These are phyloP conservation scores for Helicocarpus griseus DNA, from an alignment of 2,329 filamentous ascomycete species.

Conservation along the genomic window DNA sequence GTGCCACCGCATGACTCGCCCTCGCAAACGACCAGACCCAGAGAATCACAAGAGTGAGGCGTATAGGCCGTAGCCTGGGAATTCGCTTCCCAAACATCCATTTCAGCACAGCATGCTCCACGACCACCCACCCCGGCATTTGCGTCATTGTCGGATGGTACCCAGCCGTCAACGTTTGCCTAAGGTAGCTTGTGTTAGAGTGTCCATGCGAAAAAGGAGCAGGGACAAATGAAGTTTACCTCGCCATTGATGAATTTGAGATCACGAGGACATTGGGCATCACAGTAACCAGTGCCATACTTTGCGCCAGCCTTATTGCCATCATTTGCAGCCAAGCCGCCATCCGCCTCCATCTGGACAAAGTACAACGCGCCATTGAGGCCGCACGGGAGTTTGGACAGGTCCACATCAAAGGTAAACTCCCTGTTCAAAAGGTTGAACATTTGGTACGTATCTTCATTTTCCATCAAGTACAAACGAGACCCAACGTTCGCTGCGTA, in stretches of 20 bases:
- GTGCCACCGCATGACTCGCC: conserved; percentile 45
- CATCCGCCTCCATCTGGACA: conserved; percentile 51
- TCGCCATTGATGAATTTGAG: conserved; percentile 45
- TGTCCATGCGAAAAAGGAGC: no score
- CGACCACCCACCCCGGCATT: conserved; percentile 45
- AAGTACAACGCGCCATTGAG: conserved; percentile 64
- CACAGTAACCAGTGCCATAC: conserved; percentile 56
- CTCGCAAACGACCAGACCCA: conserved; percentile 43
- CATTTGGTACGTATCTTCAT: conserved; percentile 53
- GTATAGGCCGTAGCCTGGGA: conserved; percentile 54
- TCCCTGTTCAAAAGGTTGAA: conserved; percentile 58
- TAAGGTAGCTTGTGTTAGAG: no score
- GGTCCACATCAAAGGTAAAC: conserved; percentile 64
- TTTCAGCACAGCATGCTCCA: conserved; percentile 58
- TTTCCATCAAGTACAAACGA: conserved; percentile 56
- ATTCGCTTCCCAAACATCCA: conserved; percentile 66
- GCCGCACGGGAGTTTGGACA: conserved; percentile 58
- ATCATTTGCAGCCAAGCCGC: conserved; percentile 43
- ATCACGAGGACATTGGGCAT: conserved; percentile 48
- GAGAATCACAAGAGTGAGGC: conserved; percentile 52
- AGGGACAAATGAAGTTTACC: conserved; percentile 22
- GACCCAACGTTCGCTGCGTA: conserved; percentile 33
- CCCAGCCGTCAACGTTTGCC: conserved; percentile 49
- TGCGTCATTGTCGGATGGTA: conserved; percentile 42
- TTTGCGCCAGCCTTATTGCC: conserved; percentile 49